Conservation (phyloP, 176 grass and related monocot species). For the bread wheat (Triticum aestivum) region IWGSC_CS_RefSeq_v2.1 NC_057801.1:620468088-620468587, state of each 20-base stretch:
- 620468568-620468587: constrained; percentile 20
- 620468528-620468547: constrained; percentile 20
- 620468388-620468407: constrained; percentile 41
- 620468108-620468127: neutral
- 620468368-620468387: constrained; percentile 15
- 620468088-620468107: neutral
- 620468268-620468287: neutral
- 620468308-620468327: neutral
- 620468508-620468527: constrained; percentile 48
- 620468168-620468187: neutral
- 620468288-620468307: neutral
- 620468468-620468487: neutral
- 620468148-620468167: neutral
- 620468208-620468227: neutral
- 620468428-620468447: constrained; percentile 35
- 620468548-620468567: constrained; percentile 35
- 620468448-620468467: constrained; percentile 41
- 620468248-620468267: no score
- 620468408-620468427: constrained; percentile 51
- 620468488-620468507: constrained; percentile 47
- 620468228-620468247: neutral
- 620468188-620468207: neutral
- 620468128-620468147: neutral
- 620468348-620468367: neutral
- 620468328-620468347: constrained; percentile 24